Evolutionary conservation across 306 rosid genomes (phyloP).

Genomic region (Spatholobus suberectus): DNA sequence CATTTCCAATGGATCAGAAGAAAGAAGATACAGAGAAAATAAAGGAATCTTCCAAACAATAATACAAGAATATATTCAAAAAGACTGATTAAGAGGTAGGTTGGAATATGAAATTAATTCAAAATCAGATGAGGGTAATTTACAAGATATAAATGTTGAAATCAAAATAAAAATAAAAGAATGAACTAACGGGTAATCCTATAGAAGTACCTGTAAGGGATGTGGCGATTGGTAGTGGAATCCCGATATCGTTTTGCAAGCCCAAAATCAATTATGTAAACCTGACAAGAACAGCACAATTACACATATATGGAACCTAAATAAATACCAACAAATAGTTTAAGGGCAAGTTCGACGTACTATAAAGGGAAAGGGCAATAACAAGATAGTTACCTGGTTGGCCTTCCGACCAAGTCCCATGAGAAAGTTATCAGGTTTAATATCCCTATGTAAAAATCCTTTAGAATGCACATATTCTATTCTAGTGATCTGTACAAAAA

Average conservation of each 20-base stretch:
- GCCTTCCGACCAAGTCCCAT: conserved; percentile 99
- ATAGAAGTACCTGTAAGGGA: conserved; percentile 75
- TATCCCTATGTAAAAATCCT: conserved; percentile 93
- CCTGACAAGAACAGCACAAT: conserved; percentile 53
- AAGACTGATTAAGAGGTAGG: conserved; percentile 7
- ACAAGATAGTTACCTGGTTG: conserved; percentile 72
- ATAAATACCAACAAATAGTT: conserved; percentile 4
- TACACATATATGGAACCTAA: conserved; percentile 7
- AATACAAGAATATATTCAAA: not conserved
- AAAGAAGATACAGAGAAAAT: conserved; percentile 1
- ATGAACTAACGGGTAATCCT: not conserved
- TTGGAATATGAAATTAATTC: conserved; percentile 12
- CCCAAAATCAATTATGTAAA: conserved; percentile 95
- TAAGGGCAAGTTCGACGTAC: not conserved
- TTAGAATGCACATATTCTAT: conserved; percentile 93
- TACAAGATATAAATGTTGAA: conserved; percentile 2
- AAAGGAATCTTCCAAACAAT: not conserved
- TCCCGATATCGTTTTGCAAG: conserved; percentile 95
- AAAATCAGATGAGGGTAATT: not conserved
- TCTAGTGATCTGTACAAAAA: conserved; percentile 66
- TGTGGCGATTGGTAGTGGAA: conserved; percentile 85
- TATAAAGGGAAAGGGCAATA: conserved; percentile 9
- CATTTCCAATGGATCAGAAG: not conserved
- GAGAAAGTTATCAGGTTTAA: conserved; percentile 96
- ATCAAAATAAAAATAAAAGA: conserved; percentile 1